Conservation (phyloP, 2,329 filamentous ascomycete genomes). For the Ophioceras dolichostomum region DNA sequence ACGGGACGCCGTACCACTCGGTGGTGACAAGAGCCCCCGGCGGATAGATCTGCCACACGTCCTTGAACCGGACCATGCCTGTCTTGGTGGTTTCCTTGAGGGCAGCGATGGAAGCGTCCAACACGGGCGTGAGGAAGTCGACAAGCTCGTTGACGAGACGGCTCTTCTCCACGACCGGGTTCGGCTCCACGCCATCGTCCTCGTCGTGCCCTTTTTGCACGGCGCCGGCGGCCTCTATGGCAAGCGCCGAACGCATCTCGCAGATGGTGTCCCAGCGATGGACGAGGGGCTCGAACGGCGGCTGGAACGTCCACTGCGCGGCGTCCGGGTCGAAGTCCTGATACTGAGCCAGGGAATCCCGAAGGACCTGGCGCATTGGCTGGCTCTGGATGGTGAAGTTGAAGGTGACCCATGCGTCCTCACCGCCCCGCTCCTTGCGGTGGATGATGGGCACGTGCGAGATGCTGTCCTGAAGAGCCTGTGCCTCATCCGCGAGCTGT, state of each 20-base stretch:
- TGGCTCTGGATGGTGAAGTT: constrained; percentile 19
- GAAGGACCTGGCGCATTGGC: constrained; percentile 16
- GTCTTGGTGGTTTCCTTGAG: constrained; percentile 14
- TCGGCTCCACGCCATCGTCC: background rate
- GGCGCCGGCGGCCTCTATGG: background rate
- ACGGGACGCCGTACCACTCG: constrained; percentile 20
- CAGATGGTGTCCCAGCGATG: constrained; percentile 16
- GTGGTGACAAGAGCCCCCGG: constrained; percentile 18
- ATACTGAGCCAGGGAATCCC: constrained; percentile 17
- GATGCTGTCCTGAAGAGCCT: constrained; percentile 11
- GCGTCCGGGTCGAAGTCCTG: constrained; percentile 20
- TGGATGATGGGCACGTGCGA: constrained; percentile 18
- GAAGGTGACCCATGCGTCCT: constrained; percentile 20
- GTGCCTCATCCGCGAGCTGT: constrained; percentile 14
- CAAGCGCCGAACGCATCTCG: constrained; percentile 6
- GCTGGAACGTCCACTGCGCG: constrained; percentile 1
- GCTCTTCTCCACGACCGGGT: background rate
- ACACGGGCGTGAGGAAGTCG: constrained; percentile 17
- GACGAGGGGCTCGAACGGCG: constrained; percentile 20
- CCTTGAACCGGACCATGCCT: constrained; percentile 16
- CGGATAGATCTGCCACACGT: constrained; percentile 23
- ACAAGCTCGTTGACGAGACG: constrained; percentile 11
- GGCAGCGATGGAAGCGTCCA: constrained; percentile 13
- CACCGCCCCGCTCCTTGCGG: constrained; percentile 13
- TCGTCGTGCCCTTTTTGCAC: background rate